Conservation (phyloP, 164 flowering plant species). For the Kingdonia uniflora region DNA sequence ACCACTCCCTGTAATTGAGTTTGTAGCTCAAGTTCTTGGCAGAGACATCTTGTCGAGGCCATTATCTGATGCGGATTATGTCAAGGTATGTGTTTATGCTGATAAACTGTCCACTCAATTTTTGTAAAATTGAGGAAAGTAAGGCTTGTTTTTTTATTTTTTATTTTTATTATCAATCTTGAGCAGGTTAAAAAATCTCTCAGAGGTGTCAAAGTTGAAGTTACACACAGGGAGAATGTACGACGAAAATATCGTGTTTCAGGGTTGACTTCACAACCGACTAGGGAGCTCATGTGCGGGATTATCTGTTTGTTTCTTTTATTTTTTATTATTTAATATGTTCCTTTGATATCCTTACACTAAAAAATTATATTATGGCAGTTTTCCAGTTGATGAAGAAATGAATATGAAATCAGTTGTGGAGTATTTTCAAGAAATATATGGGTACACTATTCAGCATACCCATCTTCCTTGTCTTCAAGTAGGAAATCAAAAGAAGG, state of each 20-base stretch:
- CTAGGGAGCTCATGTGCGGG: slow-evolving; percentile 47
- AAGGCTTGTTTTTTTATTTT: too few relatives aligned
- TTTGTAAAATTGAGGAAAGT: too few relatives aligned
- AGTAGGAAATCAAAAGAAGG: slow-evolving; percentile 56
- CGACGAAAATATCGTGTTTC: slow-evolving; percentile 56
- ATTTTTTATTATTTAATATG: background rate
- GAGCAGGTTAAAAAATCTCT: slow-evolving; percentile 55
- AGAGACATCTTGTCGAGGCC: slow-evolving; percentile 44
- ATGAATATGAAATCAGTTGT: slow-evolving; percentile 59
- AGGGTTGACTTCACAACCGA: slow-evolving; percentile 54
- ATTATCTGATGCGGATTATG: slow-evolving; percentile 60
- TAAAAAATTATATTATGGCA: slow-evolving; percentile 6
- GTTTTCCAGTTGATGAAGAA: slow-evolving; percentile 62
- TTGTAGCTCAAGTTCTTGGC: slow-evolving; percentile 46
- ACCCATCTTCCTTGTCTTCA: slow-evolving; percentile 59
- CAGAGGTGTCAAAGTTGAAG: slow-evolving; percentile 66
- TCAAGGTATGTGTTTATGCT: slow-evolving; percentile 33
- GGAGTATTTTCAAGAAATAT: slow-evolving; percentile 63
- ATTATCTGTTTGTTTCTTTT: background rate
- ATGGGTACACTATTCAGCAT: slow-evolving; percentile 51
- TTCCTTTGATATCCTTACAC: background rate
- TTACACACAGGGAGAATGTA: slow-evolving; percentile 53
- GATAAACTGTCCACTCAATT: background rate
- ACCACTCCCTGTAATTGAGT: slow-evolving; percentile 67
- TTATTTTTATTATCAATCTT: background rate